phyloP scores from a whole-genome alignment of 495 filamentous ascomycete genomes.

The Extremus antarcticus region DNA sequence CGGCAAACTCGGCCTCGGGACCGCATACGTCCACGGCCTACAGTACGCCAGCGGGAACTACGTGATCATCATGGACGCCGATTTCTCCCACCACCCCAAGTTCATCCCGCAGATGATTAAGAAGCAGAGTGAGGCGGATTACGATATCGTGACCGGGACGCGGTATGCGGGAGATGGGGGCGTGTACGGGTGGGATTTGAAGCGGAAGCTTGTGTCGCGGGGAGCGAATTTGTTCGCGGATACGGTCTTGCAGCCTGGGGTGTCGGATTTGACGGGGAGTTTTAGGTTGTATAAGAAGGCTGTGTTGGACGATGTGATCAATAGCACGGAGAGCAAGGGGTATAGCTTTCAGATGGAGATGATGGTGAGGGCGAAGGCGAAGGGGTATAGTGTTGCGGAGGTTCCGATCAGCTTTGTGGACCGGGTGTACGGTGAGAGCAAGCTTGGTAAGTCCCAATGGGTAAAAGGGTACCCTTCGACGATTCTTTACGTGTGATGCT shows the following conservation, averaged over 20 bases:
- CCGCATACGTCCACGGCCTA: slow-evolving; percentile 91
- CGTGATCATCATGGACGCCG: slow-evolving; percentile 99
- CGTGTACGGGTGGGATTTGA: slow-evolving; percentile 95
- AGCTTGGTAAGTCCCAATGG: slow-evolving; percentile 54
- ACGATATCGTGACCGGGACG: slow-evolving; percentile 95
- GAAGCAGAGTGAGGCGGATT: slow-evolving; percentile 56
- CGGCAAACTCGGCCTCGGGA: slow-evolving; percentile 92
- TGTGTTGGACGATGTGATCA: slow-evolving; percentile 82
- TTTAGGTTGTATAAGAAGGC: slow-evolving; percentile 89
- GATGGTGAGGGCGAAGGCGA: slow-evolving; percentile 86
- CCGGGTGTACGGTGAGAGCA: slow-evolving; percentile 87
- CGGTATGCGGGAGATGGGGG: slow-evolving; percentile 84
- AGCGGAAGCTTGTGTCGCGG: slow-evolving; percentile 83
- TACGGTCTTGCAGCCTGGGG: slow-evolving; percentile 86
- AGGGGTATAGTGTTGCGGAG: slow-evolving; percentile 83
- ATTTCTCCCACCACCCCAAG: slow-evolving; percentile 97
- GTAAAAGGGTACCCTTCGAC: background rate
- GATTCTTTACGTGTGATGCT: background rate
- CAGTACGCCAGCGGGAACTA: slow-evolving; percentile 80
- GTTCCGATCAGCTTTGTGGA: slow-evolving; percentile 95
- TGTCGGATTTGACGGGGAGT: slow-evolving; percentile 88
- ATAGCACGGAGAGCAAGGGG: slow-evolving; percentile 81
- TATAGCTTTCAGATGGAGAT: slow-evolving; percentile 99
- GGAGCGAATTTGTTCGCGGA: slow-evolving; percentile 94
- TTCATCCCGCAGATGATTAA: slow-evolving; percentile 85